Base-by-base conservation (phyloP, 495 filamentous ascomycete genomes). In the Lophium mytilinum region DNA sequence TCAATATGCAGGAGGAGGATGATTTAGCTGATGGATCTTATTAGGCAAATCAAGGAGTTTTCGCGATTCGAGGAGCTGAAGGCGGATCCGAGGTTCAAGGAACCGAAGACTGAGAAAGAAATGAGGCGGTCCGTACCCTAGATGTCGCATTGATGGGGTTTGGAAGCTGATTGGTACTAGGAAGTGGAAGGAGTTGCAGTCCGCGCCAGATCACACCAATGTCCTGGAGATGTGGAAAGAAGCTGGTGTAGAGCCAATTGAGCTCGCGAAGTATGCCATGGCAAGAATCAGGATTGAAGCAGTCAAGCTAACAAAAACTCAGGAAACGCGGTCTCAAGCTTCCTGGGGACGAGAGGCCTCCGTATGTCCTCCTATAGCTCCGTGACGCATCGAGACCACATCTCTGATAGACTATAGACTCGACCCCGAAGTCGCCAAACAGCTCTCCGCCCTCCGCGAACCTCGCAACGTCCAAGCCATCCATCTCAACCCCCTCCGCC, bases 401-500 rank as follows among this genome's bases (percentile, higher is more conserved):
- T 12, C 50, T 6, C 24, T 30, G 24, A 30, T 30, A 30, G 24
- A 30, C 24, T 21, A 9, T 9, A 37, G 37, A 10, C 42, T 59
- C 12, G 43, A 55, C 47, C 24, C 51, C 11, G 41, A 61, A 52
- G 37, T 37, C 18, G 15, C 62, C 49, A 37, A 64, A 58, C 34
- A 58, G n/a, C 59, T 71, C 51, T 18, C 57, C 24, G 66, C 75
- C 3, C 69, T 78, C 55, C 83, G 86, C 65, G 72, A 86, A 35
- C 88, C 88, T 48, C 76, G 85, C 62, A 82, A 80, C 49, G 83
- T 95, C 50, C 89, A 95, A 78, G 86, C 90, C 11, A 69, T 94
- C 36, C 94, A 94, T 70, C 78, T 95, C 45, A 79, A 85, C 53
- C 93, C 93, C 6, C 82, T 97, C 34, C 87, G 88, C 55, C 86